Evolutionary conservation across 2,329 filamentous ascomycete genomes (phyloP).

Genomic region (Rugonectria rugulosa): DNA sequence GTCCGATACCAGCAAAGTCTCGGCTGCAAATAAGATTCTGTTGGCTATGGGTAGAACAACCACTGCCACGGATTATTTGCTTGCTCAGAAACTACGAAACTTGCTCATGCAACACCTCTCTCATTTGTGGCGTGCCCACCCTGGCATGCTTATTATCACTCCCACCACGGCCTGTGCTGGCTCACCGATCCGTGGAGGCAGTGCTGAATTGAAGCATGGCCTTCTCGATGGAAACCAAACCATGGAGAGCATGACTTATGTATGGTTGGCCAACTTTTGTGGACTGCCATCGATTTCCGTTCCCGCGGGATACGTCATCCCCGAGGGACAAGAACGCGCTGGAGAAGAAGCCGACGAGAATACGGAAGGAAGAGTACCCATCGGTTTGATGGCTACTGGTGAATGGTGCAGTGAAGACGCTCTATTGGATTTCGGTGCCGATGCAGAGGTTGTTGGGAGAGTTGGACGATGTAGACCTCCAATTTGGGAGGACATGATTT

Average conservation of each 20-base stretch:
- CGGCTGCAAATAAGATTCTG: constrained; percentile 70
- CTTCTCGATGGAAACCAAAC: constrained; percentile 54
- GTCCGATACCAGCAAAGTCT: constrained; percentile 57
- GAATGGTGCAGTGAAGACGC: constrained; percentile 62
- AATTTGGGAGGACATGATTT: constrained; percentile 5
- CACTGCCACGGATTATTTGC: constrained; percentile 69
- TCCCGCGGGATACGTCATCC: constrained; percentile 54
- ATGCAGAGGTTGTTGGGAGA: constrained; percentile 51
- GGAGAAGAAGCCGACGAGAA: constrained; percentile 43
- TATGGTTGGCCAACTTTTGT: constrained; percentile 60
- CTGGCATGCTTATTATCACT: constrained; percentile 75
- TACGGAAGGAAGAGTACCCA: constrained; percentile 52
- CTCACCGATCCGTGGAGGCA: constrained; percentile 48
- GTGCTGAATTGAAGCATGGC: constrained; percentile 3
- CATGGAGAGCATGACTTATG: constrained; percentile 56
- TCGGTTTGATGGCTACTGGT: constrained; percentile 63
- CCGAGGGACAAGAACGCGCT: constrained; percentile 41
- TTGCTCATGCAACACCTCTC: constrained; percentile 76
- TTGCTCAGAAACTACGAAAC: constrained; percentile 73
- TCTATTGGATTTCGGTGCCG: constrained; percentile 56
- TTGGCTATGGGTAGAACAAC: constrained; percentile 69
- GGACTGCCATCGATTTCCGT: constrained; percentile 54
- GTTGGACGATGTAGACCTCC: constrained; percentile 1
- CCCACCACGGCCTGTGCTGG: constrained; percentile 67
- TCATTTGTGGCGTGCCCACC: constrained; percentile 68